These are phyloP conservation scores for Berberis thunbergii DNA, from an alignment of 164 flowering plant species.

Conservation along the genomic window DNA sequence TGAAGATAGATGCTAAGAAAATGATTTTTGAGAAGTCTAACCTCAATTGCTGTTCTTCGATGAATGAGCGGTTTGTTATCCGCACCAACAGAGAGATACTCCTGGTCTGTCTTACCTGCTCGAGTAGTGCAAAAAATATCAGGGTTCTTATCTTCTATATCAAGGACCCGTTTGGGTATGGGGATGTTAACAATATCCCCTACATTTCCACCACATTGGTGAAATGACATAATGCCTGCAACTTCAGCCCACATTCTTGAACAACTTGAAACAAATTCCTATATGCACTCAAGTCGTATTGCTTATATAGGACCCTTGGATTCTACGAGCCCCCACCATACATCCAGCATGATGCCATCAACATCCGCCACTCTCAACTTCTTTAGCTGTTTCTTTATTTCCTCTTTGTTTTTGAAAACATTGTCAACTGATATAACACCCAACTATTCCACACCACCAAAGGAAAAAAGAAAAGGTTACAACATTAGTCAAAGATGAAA, in stretches of 20 bases:
- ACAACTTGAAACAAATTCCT: constrained; percentile 49
- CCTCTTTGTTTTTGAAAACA: constrained; percentile 28
- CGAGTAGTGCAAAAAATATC: constrained; percentile 73
- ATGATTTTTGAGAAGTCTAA: background rate
- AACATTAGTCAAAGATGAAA: constrained; percentile 1
- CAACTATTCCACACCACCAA: constrained; percentile 33
- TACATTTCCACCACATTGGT: constrained; percentile 79
- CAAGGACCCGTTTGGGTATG: constrained; percentile 65
- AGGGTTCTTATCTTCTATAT: constrained; percentile 51
- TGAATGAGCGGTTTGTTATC: constrained; percentile 54
- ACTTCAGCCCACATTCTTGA: constrained; percentile 42
- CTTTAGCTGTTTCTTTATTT: constrained; percentile 47
- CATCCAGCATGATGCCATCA: constrained; percentile 91
- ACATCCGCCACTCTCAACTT: constrained; percentile 48
- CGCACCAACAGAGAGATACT: constrained; percentile 57
- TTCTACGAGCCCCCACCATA: constrained; percentile 90
- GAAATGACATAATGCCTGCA: constrained; percentile 87
- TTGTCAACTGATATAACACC: constrained; percentile 49
- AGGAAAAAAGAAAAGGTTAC: background rate
- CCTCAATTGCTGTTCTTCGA: constrained; percentile 76
- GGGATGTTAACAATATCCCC: constrained; percentile 69
- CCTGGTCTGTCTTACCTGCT: constrained; percentile 48
- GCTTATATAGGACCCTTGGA: constrained; percentile 52
- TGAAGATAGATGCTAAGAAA: background rate
- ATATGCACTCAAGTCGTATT: constrained; percentile 71